Evolutionary conservation across 805 yeast genomes (phyloP).

Genomic region (Lipomyces lipofer): DNA sequence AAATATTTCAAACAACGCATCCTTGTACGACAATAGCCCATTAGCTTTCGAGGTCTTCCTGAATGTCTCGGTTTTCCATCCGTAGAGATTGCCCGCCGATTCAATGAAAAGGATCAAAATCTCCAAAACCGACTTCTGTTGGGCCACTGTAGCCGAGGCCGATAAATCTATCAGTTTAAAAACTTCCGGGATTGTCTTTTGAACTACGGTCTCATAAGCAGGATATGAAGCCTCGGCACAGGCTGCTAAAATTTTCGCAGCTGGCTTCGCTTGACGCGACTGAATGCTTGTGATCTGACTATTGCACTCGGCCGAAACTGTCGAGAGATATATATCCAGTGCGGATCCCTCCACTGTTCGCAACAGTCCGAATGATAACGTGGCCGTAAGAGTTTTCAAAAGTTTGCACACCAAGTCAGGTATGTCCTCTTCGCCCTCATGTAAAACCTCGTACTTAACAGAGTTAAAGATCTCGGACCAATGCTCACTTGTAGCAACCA

Average conservation of each 20-base stretch:
- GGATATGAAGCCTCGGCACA: conserved; percentile 51
- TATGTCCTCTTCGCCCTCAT: conserved; percentile 60
- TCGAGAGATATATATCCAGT: conserved; percentile 44
- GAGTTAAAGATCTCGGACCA: conserved; percentile 87
- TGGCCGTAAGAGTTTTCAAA: conserved; percentile 47
- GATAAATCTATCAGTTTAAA: conserved; percentile 40
- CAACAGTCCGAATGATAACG: conserved; percentile 36
- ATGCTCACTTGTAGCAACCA: conserved; percentile 51
- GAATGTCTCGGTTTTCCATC: conserved; percentile 30
- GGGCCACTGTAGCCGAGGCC: conserved; percentile 43
- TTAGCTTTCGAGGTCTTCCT: conserved; percentile 34
- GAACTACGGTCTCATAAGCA: conserved; percentile 50
- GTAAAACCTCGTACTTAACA: conserved; percentile 83
- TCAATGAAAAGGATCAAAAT: conserved; percentile 60
- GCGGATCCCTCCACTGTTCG: conserved; percentile 33
- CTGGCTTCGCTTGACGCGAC: conserved; percentile 59
- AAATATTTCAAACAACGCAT: conserved; percentile 63
- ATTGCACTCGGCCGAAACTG: conserved; percentile 46
- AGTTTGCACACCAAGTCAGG: conserved; percentile 46
- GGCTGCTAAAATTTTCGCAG: conserved; percentile 59
- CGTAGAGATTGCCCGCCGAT: conserved; percentile 51
- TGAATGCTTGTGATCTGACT: conserved; percentile 52
- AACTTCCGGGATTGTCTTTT: conserved; percentile 47
- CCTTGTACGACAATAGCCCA: conserved; percentile 54
- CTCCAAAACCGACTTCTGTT: conserved; percentile 60